A percentile compares a stretch with the other conserved stretches of the same genome.
phyloP scores from a whole-genome alignment of 2,329 filamentous ascomycete species.

The Cyanodermella asteris region DNA sequence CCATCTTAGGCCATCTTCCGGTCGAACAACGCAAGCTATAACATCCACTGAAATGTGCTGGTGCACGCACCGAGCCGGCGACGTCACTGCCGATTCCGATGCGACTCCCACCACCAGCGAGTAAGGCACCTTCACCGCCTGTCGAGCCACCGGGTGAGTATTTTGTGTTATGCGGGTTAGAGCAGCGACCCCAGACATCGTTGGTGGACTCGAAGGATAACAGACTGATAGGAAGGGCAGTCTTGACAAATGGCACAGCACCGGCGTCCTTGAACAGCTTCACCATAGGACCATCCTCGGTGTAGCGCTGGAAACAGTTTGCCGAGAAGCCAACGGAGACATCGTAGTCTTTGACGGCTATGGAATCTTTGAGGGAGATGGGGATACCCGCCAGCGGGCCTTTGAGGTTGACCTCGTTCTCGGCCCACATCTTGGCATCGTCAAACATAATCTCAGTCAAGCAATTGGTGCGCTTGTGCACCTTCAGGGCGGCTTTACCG shows the following conservation, averaged over 20 bases:
- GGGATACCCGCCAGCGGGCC: constrained; percentile 76
- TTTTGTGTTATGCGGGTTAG: constrained; percentile 61
- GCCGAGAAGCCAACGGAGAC: constrained; percentile 59
- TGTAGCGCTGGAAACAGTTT: constrained; percentile 44
- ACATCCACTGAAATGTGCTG: constrained; percentile 75
- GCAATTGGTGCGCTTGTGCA: constrained; percentile 73
- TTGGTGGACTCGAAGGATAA: constrained; percentile 68
- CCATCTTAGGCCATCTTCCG: constrained; percentile 72
- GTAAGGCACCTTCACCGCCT: constrained; percentile 59
- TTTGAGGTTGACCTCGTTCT: constrained; percentile 43
- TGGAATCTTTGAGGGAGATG: constrained; percentile 57
- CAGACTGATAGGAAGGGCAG: constrained; percentile 67
- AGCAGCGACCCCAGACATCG: constrained; percentile 59
- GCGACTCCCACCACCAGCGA: constrained; percentile 59
- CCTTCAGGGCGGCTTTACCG: constrained; percentile 63
- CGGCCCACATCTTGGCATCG: constrained; percentile 52
- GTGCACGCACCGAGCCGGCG: constrained; percentile 66
- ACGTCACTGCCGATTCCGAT: constrained; percentile 86
- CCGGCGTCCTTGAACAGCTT: constrained; percentile 63
- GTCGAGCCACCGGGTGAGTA: constrained; percentile 83
- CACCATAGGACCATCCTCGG: constrained; percentile 49
- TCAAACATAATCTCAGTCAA: constrained; percentile 68
- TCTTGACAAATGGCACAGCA: constrained; percentile 84
- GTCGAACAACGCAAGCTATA: constrained; percentile 75
- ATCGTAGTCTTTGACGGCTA: constrained; percentile 67